Conservation (phyloP, 768 basidiomycete species). For the Kwoniella bestiolae region DNA sequence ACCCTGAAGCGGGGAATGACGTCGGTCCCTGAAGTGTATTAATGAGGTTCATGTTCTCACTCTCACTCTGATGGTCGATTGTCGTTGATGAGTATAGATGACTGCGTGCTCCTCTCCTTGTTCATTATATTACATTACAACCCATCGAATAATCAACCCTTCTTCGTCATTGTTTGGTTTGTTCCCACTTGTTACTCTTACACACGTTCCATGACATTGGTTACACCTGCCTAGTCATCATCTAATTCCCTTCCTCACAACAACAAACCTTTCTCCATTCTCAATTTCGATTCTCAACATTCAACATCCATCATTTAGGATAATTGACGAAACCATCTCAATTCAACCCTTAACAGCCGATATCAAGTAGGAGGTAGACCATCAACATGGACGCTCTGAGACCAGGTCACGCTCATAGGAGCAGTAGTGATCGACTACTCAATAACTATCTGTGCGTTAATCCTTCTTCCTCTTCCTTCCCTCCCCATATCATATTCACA, state of each 20-base stretch:
- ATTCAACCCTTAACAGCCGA: neutral
- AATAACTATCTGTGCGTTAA: slow-evolving; percentile 55
- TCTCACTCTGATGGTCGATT: neutral
- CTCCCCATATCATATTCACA: slow-evolving; percentile 1
- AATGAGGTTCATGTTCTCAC: slow-evolving; percentile 1
- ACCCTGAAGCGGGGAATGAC: neutral
- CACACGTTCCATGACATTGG: neutral
- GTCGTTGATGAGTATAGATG: neutral
- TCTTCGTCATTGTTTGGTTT: neutral
- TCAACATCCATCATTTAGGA: slow-evolving; percentile 1
- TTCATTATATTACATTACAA: too few species aligned
- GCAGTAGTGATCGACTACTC: slow-evolving; percentile 53
- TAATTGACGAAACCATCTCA: too few species aligned
- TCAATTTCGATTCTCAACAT: neutral
- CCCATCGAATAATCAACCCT: too few species aligned
- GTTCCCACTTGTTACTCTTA: too few species aligned
- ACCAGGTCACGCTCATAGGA: slow-evolving; percentile 55
- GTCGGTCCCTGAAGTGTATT: slow-evolving; percentile 11
- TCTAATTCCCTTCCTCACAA: too few species aligned
- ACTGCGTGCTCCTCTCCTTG: neutral
- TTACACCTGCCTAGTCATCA: neutral
- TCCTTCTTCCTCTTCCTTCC: neutral
- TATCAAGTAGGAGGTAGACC: neutral
- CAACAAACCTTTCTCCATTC: neutral
- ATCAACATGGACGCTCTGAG: slow-evolving; percentile 51